Evolutionary conservation across 805 yeast genomes (phyloP), one percentile per base, ranked within the genome.

Genomic region (Spathaspora passalidarum): DNA sequence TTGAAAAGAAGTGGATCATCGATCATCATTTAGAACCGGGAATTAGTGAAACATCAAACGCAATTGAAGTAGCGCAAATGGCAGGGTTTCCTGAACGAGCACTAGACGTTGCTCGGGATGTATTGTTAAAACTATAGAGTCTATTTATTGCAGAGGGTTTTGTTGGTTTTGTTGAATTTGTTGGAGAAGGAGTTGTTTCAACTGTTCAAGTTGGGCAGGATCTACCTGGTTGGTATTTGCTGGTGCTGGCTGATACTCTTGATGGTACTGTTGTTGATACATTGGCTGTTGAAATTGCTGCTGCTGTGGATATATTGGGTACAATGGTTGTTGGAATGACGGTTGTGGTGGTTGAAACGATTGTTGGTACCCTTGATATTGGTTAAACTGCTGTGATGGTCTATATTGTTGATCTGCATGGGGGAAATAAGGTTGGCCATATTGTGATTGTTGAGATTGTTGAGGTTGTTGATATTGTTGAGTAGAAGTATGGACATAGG

Each of bases 71-170:
- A 9, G 96, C 96, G 0, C 73, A 76, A 55, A 64, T 82, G 56
- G 95, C 96, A 0, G 95, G 95, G 0, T 84, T 88, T 51, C 96
- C 96, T 0, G 51, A 51, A 6, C 60, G 62, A 2, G 88, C 89
- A 1, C 55, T 88, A 14, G 49, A 63, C 1, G 64, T 72, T 32
- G 96, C 95, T 1, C 52, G 56, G 25, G 51, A 60, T 14, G 62
- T 61, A 32, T 50, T 56, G 26, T 41, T 43, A 26, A 16, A 49
- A 21, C 38, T 47, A 17, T 39, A 34, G 26, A 25, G 18, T 14
- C 20, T 22, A 36, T 14, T n/a, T 5, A 39, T 13, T 37, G 26
- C 26, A 32, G 29, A 14, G 32, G 61, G 50, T 42, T 65, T 61
- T 49, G 63, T 62, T 52, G 56, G 49, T 50, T 56, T 63, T 47